These are phyloP conservation scores for Aspergillus phoenicis DNA, from an alignment of 2,329 filamentous ascomycete genomes.

Conservation along the genomic window DNA sequence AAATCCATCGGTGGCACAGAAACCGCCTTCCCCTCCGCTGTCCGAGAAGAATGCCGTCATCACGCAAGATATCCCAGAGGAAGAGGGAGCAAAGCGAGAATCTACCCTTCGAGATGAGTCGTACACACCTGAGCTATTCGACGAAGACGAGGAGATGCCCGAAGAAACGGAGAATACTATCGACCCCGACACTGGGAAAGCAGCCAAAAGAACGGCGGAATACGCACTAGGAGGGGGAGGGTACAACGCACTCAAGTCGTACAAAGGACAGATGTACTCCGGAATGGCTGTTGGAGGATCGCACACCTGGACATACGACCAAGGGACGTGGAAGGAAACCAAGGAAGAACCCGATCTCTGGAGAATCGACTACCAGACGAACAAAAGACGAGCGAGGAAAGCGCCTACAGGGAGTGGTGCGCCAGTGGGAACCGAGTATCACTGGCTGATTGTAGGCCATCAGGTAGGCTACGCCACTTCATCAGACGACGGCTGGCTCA, in stretches of 20 bases:
- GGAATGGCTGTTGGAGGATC: conserved; percentile 43
- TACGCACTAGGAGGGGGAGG: conserved; percentile 17
- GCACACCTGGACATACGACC: conserved; percentile 42
- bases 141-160: conserved; percentile 28
- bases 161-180: conserved; percentile 19
- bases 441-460: conserved; percentile 40
- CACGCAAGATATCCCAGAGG: conserved; percentile 1
- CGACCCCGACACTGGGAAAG: not conserved
- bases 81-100: not conserved
- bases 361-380: conserved; percentile 36
- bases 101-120: not conserved
- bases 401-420: conserved; percentile 39
- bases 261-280: conserved; percentile 39
- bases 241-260: conserved; percentile 38
- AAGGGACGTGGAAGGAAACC: conserved; percentile 40
- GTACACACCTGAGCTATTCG: conserved; percentile 4
- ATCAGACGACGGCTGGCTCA: not conserved
- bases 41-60: conserved; percentile 14
- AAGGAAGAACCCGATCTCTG: conserved; percentile 41
- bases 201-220: conserved; percentile 2
- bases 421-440: conserved; percentile 39
- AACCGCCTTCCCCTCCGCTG: conserved; percentile 13
- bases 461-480: conserved; percentile 27
- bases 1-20: conserved; percentile 1
- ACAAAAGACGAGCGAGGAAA: conserved; percentile 34